A percentile compares a stretch with the other conserved stretches of the same genome.
phyloP scores from a whole-genome alignment of 2,329 filamentous ascomycete species.

The Fusarium sacchari region DNA sequence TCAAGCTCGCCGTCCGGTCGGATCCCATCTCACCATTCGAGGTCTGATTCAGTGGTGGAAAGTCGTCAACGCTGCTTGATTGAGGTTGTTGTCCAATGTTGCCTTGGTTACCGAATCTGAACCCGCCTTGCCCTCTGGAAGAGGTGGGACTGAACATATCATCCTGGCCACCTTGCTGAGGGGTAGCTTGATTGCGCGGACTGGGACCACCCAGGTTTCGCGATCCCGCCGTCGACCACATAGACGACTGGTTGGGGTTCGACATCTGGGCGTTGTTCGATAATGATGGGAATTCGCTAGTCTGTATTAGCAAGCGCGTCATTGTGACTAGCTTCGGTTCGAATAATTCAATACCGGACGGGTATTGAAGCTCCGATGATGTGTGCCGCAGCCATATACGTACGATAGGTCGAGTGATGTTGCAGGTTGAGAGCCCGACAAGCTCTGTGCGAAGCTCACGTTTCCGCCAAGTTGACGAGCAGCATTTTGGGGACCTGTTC shows the following conservation, averaged over 20 bases:
- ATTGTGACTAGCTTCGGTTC: neutral
- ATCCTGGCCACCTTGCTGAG: constrained; percentile 63
- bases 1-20: constrained; percentile 62
- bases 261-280: constrained; percentile 68
- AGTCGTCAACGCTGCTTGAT: constrained; percentile 65
- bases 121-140: constrained; percentile 59
- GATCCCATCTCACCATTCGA: constrained; percentile 67
- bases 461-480: constrained; percentile 66
- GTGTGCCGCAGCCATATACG: constrained; percentile 50
- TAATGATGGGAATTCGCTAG: constrained; percentile 73
- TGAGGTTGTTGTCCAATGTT: constrained; percentile 57
- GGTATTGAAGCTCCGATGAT: neutral
- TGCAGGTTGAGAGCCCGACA: constrained; percentile 70
- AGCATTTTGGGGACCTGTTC: constrained; percentile 62
- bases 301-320: constrained; percentile 9
- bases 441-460: constrained; percentile 73
- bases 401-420: constrained; percentile 73
- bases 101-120: constrained; percentile 64
- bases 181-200: constrained; percentile 62
- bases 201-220: constrained; percentile 60
- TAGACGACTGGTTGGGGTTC: constrained; percentile 58
- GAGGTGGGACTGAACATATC: constrained; percentile 56
- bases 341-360: neutral
- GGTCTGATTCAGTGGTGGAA: constrained; percentile 69
- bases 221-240: constrained; percentile 64